These are phyloP conservation scores for Phtheirospermum japonicum DNA, from an alignment of 257 asterid species.

Conservation along the genomic window DNA sequence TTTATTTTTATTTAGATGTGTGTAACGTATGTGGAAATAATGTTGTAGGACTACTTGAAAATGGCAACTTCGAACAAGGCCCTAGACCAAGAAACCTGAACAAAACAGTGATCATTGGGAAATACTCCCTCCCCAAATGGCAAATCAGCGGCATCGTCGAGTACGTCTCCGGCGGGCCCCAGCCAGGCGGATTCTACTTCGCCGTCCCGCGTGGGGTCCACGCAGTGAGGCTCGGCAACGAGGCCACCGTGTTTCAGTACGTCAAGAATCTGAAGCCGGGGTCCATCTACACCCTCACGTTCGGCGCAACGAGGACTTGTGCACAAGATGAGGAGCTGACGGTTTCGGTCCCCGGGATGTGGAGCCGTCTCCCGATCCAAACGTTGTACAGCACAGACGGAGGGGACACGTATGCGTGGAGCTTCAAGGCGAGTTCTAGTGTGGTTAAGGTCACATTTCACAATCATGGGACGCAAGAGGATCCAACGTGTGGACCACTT, in stretches of 20 bases:
- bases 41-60: conserved; percentile 49
- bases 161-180: conserved; percentile 73
- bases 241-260: conserved; percentile 57
- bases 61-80: conserved; percentile 68
- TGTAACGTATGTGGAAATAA: no score
- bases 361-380: conserved; percentile 63
- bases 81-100: conserved; percentile 51
- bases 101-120: conserved; percentile 60
- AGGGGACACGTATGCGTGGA: conserved; percentile 83
- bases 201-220: conserved; percentile 69
- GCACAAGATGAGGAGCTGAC: conserved; percentile 69
- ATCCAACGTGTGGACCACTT: conserved; percentile 77
- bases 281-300: conserved; percentile 45
- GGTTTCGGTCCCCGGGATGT: conserved; percentile 52
- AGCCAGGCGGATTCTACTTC: conserved; percentile 65
- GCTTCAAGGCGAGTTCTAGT: conserved; percentile 52
- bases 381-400: conserved; percentile 69
- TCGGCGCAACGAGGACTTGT: conserved; percentile 75
- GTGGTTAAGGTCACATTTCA: conserved; percentile 59
- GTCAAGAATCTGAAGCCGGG: conserved; percentile 43
- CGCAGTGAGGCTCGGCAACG: conserved; percentile 73
- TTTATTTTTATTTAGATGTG: no score
- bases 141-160: conserved; percentile 62
- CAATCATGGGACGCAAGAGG: conserved; percentile 73
- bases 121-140: conserved; percentile 72